Base-by-base conservation (phyloP, 1,139 yeast genomes). In the Diutina catenulata region DNA sequence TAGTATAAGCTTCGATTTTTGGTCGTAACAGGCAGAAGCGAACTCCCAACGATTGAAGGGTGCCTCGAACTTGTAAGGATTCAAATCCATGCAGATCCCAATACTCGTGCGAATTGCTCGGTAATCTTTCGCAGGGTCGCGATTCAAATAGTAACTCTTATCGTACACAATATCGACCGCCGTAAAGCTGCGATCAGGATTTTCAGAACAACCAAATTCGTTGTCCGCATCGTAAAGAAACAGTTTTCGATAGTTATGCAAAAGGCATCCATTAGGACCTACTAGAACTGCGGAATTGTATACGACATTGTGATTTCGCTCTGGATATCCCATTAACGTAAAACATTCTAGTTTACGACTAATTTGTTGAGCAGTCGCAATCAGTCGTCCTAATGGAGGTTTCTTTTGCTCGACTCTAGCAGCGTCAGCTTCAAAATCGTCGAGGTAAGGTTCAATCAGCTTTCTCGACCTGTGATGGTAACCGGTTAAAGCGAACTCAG, bases 61-160 rank as follows among this genome's bases (percentile, higher is more conserved):
- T 1, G 94, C 87, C 46, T 72, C 65, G 53, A 87, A 88, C 51
- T 81, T 70, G 54, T 83, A 81, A 0, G 96, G 95, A 53, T 84
- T 87, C 45, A 88, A 57, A 55, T 87, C 97, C 97, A 87, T 88
- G 54, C 96, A 88, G n/a, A 88, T 86, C 0, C 95, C 96, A 41
- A 87, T 65, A 33, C 76, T 70, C 1, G 80, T 60, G 10, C 55
- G 56, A 28, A 71, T 26, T 9, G 31, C 9, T 2, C 20, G 19
- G 5, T 28, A 19, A 1, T 26, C 37, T 20, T 25, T 22, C 1
- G 31, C 37, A 28, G 41, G 32, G 28, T 42, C 38, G 22, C 25
- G 35, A 14, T 45, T 25, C 42, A 45, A 31, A 40, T 58, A 59
- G 41, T 49, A 52, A 15, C 51, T 51, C 40, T 55, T 59, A 37